Evolutionary conservation across 768 basidiomycete genomes (phyloP).

Genomic region (Kondoa malvinella): DNA sequence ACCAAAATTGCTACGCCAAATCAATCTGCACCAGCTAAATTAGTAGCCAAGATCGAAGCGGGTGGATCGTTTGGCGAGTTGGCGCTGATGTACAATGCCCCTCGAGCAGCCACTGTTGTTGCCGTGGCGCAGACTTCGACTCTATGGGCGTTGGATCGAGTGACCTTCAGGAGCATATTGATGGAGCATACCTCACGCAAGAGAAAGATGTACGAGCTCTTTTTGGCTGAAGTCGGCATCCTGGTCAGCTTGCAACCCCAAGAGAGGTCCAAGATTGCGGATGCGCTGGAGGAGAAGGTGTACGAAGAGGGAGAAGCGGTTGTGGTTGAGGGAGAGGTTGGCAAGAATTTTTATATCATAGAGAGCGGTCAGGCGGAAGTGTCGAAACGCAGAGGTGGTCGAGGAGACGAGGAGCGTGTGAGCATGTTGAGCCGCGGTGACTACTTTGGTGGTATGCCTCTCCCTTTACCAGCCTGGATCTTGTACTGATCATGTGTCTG

Average conservation of each 20-base stretch:
- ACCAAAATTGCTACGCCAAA: constrained; percentile 32
- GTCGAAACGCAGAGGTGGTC: constrained; percentile 51
- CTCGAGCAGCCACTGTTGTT: constrained; percentile 82
- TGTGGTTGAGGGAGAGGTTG: constrained; percentile 81
- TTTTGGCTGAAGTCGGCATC: constrained; percentile 76
- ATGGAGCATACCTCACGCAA: constrained; percentile 78
- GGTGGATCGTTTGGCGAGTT: constrained; percentile 88
- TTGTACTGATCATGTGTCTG: neutral
- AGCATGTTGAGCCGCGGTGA: constrained; percentile 71
- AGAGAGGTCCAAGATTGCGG: constrained; percentile 91
- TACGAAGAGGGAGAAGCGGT: constrained; percentile 73
- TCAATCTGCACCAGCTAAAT: constrained; percentile 15
- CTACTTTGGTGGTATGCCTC: constrained; percentile 79
- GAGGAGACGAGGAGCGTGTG: constrained; percentile 50
- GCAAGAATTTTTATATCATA: constrained; percentile 93
- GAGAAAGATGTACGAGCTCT: constrained; percentile 89
- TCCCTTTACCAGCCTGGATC: constrained; percentile 1
- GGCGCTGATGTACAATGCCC: constrained; percentile 94
- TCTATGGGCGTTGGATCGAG: constrained; percentile 89
- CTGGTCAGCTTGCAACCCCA: constrained; percentile 68
- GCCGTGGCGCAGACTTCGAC: constrained; percentile 58
- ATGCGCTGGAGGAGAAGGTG: constrained; percentile 69
- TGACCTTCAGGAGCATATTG: constrained; percentile 95
- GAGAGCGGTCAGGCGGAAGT: constrained; percentile 84
- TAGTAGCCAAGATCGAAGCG: constrained; percentile 62